These are phyloP conservation scores for Phytophthora ramorum DNA, from an alignment of 352 stramenopile genomes.

Conservation along the genomic window DNA sequence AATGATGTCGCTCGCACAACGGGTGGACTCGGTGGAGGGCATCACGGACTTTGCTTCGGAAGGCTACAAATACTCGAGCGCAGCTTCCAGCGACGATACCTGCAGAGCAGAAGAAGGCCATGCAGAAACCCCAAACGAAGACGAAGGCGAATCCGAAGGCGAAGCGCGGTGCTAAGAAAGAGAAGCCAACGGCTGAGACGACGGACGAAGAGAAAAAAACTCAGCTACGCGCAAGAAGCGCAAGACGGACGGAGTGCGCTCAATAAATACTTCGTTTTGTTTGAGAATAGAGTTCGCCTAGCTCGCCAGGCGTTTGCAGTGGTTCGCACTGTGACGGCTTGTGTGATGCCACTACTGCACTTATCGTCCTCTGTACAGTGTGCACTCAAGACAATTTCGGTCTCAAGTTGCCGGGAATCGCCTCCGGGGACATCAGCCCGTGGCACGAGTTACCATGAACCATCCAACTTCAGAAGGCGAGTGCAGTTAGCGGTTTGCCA, in stretches of 20 bases:
- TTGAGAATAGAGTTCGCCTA: conserved; percentile 1
- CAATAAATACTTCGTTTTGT: conserved; percentile 19
- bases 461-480: too few species aligned
- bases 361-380: too few species aligned
- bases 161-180: conserved; percentile 9
- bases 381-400: too few species aligned
- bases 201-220: conserved; percentile 18
- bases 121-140: conserved; percentile 35
- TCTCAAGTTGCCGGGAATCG: too few species aligned
- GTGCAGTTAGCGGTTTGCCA: too few species aligned
- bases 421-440: too few species aligned
- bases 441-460: too few species aligned
- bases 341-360: too few species aligned
- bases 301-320: conserved; percentile 16
- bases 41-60: conserved; percentile 92
- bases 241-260: conserved; percentile 29
- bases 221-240: conserved; percentile 53
- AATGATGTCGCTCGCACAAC: too few species aligned
- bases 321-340: conserved; percentile 13
- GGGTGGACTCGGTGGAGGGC: conserved; percentile 78
- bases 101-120: conserved; percentile 33
- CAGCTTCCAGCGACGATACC: conserved; percentile 64
- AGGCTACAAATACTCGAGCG: conserved; percentile 81
- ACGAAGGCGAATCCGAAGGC: conserved; percentile 31
- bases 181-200: conserved; percentile 13